Conservation (phyloP, 2,329 filamentous ascomycete species). For the Mariannaea sp. region DNA sequence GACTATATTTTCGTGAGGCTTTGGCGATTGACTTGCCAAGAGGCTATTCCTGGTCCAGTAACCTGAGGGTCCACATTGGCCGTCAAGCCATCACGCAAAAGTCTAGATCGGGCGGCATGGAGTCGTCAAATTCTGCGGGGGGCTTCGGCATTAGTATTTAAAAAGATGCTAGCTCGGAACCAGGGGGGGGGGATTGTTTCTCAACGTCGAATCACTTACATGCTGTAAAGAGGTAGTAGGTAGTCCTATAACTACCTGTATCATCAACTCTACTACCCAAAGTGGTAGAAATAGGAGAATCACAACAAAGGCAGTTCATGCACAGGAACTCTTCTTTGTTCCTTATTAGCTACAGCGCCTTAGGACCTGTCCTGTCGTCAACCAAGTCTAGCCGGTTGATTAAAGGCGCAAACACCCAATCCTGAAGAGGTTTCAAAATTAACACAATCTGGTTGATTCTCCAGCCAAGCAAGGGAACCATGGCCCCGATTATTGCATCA, state of each 20-base stretch:
- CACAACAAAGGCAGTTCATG: too few relatives aligned
- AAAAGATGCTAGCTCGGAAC: too few relatives aligned
- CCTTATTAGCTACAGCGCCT: slow-evolving; percentile 24
- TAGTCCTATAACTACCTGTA: too few relatives aligned
- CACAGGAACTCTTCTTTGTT: too few relatives aligned
- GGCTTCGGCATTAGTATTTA: too few relatives aligned
- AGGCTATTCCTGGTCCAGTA: not conserved
- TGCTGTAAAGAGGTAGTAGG: too few relatives aligned
- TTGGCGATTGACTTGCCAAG: too few relatives aligned
- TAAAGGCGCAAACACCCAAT: slow-evolving; percentile 36
- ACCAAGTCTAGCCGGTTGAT: slow-evolving; percentile 33
- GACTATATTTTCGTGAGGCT: too few relatives aligned
- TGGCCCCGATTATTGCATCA: slow-evolving; percentile 43
- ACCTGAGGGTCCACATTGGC: not conserved
- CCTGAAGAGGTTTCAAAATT: slow-evolving; percentile 37
- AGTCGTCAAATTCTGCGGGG: not conserved
- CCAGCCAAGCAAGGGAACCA: slow-evolving; percentile 45
- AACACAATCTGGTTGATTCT: slow-evolving; percentile 36
- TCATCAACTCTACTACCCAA: too few relatives aligned
- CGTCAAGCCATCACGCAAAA: slow-evolving; percentile 2
- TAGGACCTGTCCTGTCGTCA: slow-evolving; percentile 26
- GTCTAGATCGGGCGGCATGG: not conserved
- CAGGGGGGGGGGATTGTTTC: too few relatives aligned
- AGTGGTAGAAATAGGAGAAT: too few relatives aligned
- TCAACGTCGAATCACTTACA: too few relatives aligned